Percentiles rank a stretch among this genome's conserved stretches.
phyloP scores from a whole-genome alignment of 768 basidiomycete species.

The Hemileccinum rubropunctum region DNA sequence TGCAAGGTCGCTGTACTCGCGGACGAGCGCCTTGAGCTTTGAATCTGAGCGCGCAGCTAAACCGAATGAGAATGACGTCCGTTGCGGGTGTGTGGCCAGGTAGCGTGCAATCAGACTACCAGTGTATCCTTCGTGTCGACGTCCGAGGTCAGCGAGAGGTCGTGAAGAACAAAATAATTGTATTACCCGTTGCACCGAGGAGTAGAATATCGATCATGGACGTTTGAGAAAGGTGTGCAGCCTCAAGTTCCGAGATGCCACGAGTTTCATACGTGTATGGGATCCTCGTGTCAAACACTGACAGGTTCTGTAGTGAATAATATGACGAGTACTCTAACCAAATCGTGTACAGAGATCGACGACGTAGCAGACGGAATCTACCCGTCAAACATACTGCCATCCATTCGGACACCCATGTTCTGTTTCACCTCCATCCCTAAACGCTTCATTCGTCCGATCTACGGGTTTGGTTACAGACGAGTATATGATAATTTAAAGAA shows the following conservation, averaged over 20 bases:
- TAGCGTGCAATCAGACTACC: conserved; percentile 69
- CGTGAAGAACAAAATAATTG: neutral
- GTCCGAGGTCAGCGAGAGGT: conserved; percentile 10
- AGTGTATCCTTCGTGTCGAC: conserved; percentile 49
- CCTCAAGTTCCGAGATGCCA: conserved; percentile 1
- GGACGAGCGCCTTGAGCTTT: conserved; percentile 55
- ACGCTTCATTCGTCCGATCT: conserved; percentile 82
- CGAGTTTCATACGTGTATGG: neutral
- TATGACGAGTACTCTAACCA: neutral
- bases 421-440: conserved; percentile 87
- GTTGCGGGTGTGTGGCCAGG: conserved; percentile 61
- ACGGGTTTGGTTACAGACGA: neutral
- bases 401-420: conserved; percentile 87
- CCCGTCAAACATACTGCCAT: conserved; percentile 60
- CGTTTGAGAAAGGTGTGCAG: conserved; percentile 5
- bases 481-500: neutral
- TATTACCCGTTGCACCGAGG: conserved; percentile 62
- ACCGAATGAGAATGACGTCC: conserved; percentile 58
- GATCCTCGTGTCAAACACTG: conserved; percentile 20
- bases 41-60: conserved; percentile 65
- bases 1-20: conserved; percentile 40
- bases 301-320: neutral
- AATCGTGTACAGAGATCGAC: neutral
- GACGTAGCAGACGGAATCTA: conserved; percentile 4
- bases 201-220: conserved; percentile 58